Evolutionary conservation across 441 rosid genomes (phyloP).

Genomic region (Flueggea neowawraea): DNA sequence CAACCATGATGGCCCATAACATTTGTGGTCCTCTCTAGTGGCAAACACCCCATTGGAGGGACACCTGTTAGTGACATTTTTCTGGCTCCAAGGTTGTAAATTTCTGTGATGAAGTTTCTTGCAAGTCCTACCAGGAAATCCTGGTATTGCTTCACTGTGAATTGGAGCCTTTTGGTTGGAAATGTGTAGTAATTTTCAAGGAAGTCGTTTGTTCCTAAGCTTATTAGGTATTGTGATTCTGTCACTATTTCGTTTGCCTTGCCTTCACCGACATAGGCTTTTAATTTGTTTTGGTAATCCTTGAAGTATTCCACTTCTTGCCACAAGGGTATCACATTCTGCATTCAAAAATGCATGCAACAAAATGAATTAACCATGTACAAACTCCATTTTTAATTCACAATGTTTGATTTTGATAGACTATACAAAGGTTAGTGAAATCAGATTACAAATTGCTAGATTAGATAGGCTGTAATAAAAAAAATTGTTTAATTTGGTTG

Average conservation of each 20-base stretch:
- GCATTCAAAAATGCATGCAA: background rate
- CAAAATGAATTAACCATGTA: too few species aligned
- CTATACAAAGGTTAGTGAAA: too few species aligned
- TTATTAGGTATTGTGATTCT: conserved; percentile 47
- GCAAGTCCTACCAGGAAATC: conserved; percentile 47
- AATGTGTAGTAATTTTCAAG: conserved; percentile 53
- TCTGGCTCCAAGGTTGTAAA: conserved; percentile 48
- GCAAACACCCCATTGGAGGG: conserved; percentile 79
- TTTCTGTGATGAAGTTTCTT: conserved; percentile 28
- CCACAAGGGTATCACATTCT: conserved; percentile 71
- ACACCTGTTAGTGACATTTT: conserved; percentile 52
- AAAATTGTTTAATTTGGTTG: too few species aligned
- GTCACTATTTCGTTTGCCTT: conserved; percentile 31
- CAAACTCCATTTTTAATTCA: too few species aligned
- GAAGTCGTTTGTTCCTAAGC: conserved; percentile 76
- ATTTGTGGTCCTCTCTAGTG: conserved; percentile 57
- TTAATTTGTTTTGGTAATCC: conserved; percentile 45
- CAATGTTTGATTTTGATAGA: too few species aligned
- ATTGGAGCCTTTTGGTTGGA: conserved; percentile 32
- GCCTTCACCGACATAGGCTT: conserved; percentile 32
- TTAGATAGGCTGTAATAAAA: too few species aligned
- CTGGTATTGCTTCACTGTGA: conserved; percentile 35
- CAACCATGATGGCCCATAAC: conserved; percentile 30
- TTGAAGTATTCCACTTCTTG: conserved; percentile 49
- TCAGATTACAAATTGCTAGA: too few species aligned